Base-by-base conservation (phyloP, 192 early-diverging fungal genomes). In the Coemansia sp. region DNA sequence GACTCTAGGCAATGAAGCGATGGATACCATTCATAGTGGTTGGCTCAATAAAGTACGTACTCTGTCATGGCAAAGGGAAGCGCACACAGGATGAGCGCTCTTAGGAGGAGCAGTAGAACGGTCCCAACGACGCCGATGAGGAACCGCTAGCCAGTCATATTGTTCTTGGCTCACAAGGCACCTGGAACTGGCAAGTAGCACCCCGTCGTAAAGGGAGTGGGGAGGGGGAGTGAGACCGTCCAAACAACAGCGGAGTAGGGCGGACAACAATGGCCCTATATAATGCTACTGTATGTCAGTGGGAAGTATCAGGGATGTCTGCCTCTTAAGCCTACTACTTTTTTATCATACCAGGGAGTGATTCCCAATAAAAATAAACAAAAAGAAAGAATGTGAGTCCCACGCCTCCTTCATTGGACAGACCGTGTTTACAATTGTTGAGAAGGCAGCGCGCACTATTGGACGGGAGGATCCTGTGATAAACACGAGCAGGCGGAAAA, bases 161-260 rank as follows among this genome's bases (percentile, higher is more conserved):
- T 36, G 57, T 13, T 36, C 57, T n/a, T 33, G 29, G 31, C 22
- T 24, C 22, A 60, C 57, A 60, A 60, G 15, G 15, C 7, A 60
- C 27, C 54, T 27, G 27, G 24, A 31, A 15, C 54, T 34, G 8
- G 52, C 52, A 54, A 54, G 24, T 54, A 11, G 52, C 22, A 24
- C 24, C 20, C 57, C 29, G 5, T 60, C 29, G 29, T 18, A 22
- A 51, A 51, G n/a, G 49, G 49, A 51, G 49, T n/a, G 46, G 49
- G 49, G 20, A 51, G 49, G 22, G 20, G 49, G 20, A 38, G 36
- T 5, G 36, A 46, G 49, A 51, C 49, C 20, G 10, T 51, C 49
- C 57, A 31, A 31, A 34, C 57, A 60, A 60, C 57, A 60, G 31
- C 57, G 57, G 57, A 60, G 31, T 31, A 60, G 57, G 54, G 54